Evolutionary conservation across 768 basidiomycete species (phyloP).

Genomic region (Leccinum variicolor): DNA sequence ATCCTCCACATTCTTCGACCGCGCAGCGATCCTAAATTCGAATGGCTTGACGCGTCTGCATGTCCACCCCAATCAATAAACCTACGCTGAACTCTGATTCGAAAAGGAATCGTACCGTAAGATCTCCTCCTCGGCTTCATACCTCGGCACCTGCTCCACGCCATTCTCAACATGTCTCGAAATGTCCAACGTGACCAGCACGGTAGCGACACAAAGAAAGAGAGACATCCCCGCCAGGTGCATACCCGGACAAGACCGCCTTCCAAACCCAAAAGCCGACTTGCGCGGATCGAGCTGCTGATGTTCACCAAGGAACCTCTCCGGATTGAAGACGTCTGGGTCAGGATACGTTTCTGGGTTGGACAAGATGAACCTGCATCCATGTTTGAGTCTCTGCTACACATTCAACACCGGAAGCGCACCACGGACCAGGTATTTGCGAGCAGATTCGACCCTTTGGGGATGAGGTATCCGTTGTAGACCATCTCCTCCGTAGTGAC

Average conservation of each 20-base stretch:
- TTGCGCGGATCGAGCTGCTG: conserved; percentile 5
- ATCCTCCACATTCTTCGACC: background rate
- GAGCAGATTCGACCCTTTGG: conserved; percentile 10
- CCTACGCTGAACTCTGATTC: background rate
- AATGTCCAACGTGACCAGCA: conserved; percentile 7
- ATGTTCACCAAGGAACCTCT: conserved; percentile 9
- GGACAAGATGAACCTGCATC: conserved; percentile 8
- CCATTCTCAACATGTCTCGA: conserved; percentile 1
- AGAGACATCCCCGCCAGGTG: conserved; percentile 3
- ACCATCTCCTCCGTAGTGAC: conserved; percentile 11
- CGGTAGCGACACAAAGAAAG: conserved; percentile 4
- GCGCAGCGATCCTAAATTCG: background rate
- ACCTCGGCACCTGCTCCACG: background rate
- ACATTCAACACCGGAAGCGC: background rate
- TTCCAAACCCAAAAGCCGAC: conserved; percentile 14
- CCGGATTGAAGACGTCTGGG: conserved; percentile 10
- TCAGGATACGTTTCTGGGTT: conserved; percentile 1
- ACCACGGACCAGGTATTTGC: conserved; percentile 10
- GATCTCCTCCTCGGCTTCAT: background rate
- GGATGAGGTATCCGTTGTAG: conserved; percentile 20
- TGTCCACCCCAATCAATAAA: background rate
- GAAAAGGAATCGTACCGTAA: background rate
- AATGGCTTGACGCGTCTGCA: background rate
- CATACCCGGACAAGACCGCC: conserved; percentile 6
- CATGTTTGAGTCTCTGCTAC: background rate